Conservation (phyloP, 2,329 filamentous ascomycete species). For the Colletotrichum simmondsii region DNA sequence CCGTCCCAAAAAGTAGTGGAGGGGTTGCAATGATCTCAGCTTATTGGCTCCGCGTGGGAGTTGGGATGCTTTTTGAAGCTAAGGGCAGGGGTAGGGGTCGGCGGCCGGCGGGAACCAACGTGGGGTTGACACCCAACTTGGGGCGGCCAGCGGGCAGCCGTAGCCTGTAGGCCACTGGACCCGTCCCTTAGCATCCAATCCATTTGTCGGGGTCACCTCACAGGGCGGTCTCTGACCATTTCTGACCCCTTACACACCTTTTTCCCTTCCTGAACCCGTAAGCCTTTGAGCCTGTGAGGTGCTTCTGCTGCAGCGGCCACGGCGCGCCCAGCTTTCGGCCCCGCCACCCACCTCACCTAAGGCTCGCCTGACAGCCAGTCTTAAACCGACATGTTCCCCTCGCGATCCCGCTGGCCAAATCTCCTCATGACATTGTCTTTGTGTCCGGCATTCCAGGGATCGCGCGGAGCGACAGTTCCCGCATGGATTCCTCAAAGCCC, state of each 20-base stretch:
- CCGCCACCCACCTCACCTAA: constrained; percentile 24
- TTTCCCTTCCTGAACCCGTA: background rate
- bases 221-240: constrained; percentile 15
- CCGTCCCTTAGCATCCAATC: background rate
- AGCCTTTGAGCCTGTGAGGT: constrained; percentile 2
- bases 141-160: constrained; percentile 1
- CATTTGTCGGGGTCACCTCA: constrained; percentile 3
- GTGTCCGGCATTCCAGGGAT: constrained; percentile 28
- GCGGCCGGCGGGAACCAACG: constrained; percentile 15
- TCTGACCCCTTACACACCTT: background rate
- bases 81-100: constrained; percentile 22
- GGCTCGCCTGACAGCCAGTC: constrained; percentile 9
- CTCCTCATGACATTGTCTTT: constrained; percentile 15
- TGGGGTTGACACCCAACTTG: constrained; percentile 16
- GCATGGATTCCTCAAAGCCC: constrained; percentile 62
- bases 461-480: constrained; percentile 25
- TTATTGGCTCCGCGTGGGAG: constrained; percentile 10
- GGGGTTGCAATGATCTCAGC: constrained; percentile 19
- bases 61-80: constrained; percentile 13
- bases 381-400: constrained; percentile 32
- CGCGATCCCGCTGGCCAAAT: constrained; percentile 3
- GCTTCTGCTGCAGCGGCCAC: constrained; percentile 16
- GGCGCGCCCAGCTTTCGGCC: constrained; percentile 31
- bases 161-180: background rate
- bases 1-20: constrained; percentile 13